Conservation (phyloP, 768 basidiomycete species). For the Psilocybe cubensis region DNA sequence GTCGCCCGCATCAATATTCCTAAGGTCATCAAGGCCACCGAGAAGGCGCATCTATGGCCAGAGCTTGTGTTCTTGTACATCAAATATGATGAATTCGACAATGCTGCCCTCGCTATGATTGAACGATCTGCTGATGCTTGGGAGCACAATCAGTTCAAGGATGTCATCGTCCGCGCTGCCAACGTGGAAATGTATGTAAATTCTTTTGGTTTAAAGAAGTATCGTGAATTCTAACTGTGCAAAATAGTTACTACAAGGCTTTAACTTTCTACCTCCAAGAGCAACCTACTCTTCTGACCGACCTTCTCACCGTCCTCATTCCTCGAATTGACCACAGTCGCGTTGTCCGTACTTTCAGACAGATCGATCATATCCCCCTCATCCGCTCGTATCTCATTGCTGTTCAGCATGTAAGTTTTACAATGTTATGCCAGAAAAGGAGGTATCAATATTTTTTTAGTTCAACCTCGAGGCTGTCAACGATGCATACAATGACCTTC, state of each 20-base stretch:
- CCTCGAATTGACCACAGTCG: constrained; percentile 94
- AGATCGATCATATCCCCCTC: constrained; percentile 94
- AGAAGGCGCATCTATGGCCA: constrained; percentile 97
- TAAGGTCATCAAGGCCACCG: constrained; percentile 96
- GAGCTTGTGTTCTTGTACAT: constrained; percentile 98
- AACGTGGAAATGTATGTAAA: constrained; percentile 90
- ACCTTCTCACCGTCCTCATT: constrained; percentile 90
- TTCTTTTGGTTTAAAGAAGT: background rate
- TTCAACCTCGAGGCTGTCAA: constrained; percentile 97
- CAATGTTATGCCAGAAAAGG: constrained; percentile 1
- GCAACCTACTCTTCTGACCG: constrained; percentile 91
- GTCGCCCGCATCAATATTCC: constrained; percentile 97
- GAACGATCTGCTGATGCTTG: constrained; percentile 98
- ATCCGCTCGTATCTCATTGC: constrained; percentile 96
- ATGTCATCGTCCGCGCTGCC: constrained; percentile 93
- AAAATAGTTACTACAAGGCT: constrained; percentile 86
- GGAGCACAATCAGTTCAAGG: constrained; percentile 99
- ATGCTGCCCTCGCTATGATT: constrained; percentile 98
- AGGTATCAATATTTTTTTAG: constrained; percentile 37
- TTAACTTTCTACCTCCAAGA: constrained; percentile 93
- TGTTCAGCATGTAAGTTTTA: constrained; percentile 84
- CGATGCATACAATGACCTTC: constrained; percentile 96
- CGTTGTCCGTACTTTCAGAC: constrained; percentile 94
- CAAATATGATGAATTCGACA: constrained; percentile 98
- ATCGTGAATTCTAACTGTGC: constrained; percentile 11